Evolutionary conservation across 306 rosid genomes (phyloP).

Genomic region (Casuarina cunninghamiana): DNA sequence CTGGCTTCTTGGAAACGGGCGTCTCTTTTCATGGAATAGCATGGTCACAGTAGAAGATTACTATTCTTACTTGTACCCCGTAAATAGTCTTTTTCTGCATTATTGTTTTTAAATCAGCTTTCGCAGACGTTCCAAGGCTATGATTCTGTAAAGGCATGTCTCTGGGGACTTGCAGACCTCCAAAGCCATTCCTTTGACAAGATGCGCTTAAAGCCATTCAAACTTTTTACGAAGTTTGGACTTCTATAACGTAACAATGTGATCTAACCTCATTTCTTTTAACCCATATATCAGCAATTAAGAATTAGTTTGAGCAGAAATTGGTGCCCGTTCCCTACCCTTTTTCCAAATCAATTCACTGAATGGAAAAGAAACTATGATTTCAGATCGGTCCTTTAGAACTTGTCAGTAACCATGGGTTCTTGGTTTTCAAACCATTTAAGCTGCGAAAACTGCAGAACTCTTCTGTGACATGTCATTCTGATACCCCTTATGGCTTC

Average conservation of each 20-base stretch:
- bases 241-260: background rate
- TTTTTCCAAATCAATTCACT: background rate
- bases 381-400: background rate
- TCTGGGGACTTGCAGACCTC: background rate
- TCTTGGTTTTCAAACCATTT: background rate
- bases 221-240: background rate
- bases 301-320: background rate
- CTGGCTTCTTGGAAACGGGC: slow-evolving; percentile 91
- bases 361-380: background rate
- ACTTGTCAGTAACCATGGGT: background rate
- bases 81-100: slow-evolving; percentile 29
- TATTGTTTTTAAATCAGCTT: background rate
- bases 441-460: background rate
- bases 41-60: slow-evolving; percentile 89
- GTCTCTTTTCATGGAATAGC: slow-evolving; percentile 89
- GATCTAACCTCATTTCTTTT: background rate
- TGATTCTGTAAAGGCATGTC: background rate
- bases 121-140: background rate
- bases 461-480: background rate
- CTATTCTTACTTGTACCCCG: slow-evolving; percentile 75
- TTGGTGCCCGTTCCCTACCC: background rate
- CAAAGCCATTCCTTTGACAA: background rate
- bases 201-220: background rate
- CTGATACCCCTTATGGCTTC: background rate
- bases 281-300: background rate